phyloP scores from a whole-genome alignment of 1,139 yeast genomes.

The Saccharomycopsis hybrid region DNA sequence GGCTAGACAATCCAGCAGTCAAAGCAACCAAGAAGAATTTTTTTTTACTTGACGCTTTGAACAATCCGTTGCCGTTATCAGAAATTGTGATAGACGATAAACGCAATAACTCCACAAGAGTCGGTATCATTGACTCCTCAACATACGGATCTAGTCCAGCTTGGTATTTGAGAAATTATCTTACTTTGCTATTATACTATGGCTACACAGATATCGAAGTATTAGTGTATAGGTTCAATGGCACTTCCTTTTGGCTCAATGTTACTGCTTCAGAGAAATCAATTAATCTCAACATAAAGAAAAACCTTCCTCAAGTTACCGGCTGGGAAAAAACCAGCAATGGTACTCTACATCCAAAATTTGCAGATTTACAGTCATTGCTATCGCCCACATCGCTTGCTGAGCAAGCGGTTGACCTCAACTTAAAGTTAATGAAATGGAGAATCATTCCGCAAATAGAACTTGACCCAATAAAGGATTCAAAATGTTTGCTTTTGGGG shows the following conservation, averaged over 20 bases:
- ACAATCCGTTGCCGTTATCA: constrained; percentile 21
- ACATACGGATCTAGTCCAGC: constrained; percentile 45
- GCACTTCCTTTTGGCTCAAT: constrained; percentile 26
- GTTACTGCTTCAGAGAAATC: constrained; percentile 19
- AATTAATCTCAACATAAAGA: constrained; percentile 15
- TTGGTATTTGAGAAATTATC: constrained; percentile 57
- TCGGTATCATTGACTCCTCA: constrained; percentile 61
- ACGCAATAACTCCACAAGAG: constrained; percentile 23
- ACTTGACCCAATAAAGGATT: constrained; percentile 52
- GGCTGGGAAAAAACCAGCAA: constrained; percentile 89
- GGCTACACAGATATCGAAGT: constrained; percentile 38
- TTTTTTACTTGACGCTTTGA: constrained; percentile 24
- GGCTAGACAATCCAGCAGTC: constrained; percentile 19
- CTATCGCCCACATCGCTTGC: constrained; percentile 79
- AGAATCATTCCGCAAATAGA: constrained; percentile 79
- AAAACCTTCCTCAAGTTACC: constrained; percentile 36
- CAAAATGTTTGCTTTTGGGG: constrained; percentile 75
- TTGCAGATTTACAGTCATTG: constrained; percentile 74
- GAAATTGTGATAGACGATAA: constrained; percentile 23
- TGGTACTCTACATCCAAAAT: constrained; percentile 72
- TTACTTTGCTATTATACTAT: constrained; percentile 44
- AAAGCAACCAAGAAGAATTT: constrained; percentile 22
- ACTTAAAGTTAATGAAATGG: constrained; percentile 94
- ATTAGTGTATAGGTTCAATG: constrained; percentile 31
- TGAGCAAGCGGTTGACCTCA: constrained; percentile 86